These are phyloP conservation scores for Diaporthe capsici DNA, from an alignment of 2,329 filamentous ascomycete genomes.

Conservation along the genomic window DNA sequence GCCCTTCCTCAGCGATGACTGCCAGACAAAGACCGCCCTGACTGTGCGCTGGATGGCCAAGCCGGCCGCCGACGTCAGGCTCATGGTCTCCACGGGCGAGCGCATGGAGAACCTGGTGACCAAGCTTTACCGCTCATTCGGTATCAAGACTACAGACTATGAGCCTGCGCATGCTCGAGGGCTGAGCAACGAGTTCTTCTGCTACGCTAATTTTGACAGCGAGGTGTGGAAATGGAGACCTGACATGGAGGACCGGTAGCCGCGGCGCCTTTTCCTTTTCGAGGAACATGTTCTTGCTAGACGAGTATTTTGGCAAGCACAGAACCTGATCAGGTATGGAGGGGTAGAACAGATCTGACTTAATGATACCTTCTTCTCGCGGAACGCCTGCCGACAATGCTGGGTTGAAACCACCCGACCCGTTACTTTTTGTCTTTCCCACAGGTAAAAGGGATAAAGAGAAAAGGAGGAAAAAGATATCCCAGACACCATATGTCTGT, in stretches of 20 bases:
- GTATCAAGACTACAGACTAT: constrained; percentile 76
- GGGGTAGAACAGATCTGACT: constrained; percentile 9
- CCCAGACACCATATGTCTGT: constrained; percentile 27
- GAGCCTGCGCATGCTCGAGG: constrained; percentile 79
- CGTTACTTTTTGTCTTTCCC: constrained; percentile 22
- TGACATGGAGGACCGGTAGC: constrained; percentile 38
- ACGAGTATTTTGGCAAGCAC: background rate
- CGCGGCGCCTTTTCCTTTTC: too few species aligned
- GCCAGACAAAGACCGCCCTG: constrained; percentile 84
- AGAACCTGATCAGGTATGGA: constrained; percentile 12
- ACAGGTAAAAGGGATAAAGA: background rate
- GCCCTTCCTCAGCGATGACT: constrained; percentile 84
- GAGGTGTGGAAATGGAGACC: constrained; percentile 62
- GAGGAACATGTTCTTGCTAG: background rate
- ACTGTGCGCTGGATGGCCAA: constrained; percentile 82
- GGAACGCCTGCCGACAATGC: constrained; percentile 31
- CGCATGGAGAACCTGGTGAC: constrained; percentile 76
- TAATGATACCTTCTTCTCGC: constrained; percentile 19
- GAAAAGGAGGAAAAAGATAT: background rate
- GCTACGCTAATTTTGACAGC: constrained; percentile 84
- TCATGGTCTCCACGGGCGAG: constrained; percentile 84
- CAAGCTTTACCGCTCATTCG: constrained; percentile 77
- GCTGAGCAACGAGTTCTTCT: constrained; percentile 85
- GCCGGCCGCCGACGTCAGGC: constrained; percentile 45
- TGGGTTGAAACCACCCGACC: background rate